Base-by-base conservation (phyloP, 805 yeast genomes). In the Blastobotrys peoriensis region DNA sequence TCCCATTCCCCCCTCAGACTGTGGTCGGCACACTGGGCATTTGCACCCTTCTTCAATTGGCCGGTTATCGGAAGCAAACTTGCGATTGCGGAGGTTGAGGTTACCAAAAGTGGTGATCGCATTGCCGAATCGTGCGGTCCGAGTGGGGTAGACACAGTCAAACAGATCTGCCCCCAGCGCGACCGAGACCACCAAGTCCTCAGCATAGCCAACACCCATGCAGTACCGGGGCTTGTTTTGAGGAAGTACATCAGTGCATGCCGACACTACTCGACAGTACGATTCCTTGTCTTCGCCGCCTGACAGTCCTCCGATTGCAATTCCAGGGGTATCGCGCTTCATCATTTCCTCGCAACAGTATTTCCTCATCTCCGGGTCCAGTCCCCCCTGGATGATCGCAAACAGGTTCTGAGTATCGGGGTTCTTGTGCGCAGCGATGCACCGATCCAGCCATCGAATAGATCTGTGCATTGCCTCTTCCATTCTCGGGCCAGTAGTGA, bases 131-230 rank as follows among this genome's bases (percentile, higher is more conserved):
- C 74, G 56, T 5, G 67, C 66, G 3, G 74, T 69, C 38, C 74
- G 55, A 3, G 73, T 69, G 8, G 74, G 74, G 49, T 67, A 69
- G 3, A 69, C 74, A 43, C 74, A 70, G 47, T 69, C 74, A 52
- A 69, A 69, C 60, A 69, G 55, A 48, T 69, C 74, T 2, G 73
- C 74, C 1, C 74, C 74, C 33, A 69, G 59, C 2, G 74, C 74
- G 4, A 69, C 74, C 1, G 69, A 63, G 5, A 69, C 74, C 3
- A 69, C 68, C 48, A 69, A 54, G 47, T 69, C 74, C 47, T 69
- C 74, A 5, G 74, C 74, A 44, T 70, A 70, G 15, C 74, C 74
- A 3, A 69, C 71, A 13, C 74, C 74, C 74, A 69, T 69, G 51
- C 71, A 67, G 48, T 69, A 69, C 16, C 71, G 58, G 0, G 74